A percentile compares a stretch with the other conserved stretches of the same genome.
Evolutionary conservation across 257 asterid genomes (phyloP).

Genomic region (Solanum pimpinellifolium): DNA sequence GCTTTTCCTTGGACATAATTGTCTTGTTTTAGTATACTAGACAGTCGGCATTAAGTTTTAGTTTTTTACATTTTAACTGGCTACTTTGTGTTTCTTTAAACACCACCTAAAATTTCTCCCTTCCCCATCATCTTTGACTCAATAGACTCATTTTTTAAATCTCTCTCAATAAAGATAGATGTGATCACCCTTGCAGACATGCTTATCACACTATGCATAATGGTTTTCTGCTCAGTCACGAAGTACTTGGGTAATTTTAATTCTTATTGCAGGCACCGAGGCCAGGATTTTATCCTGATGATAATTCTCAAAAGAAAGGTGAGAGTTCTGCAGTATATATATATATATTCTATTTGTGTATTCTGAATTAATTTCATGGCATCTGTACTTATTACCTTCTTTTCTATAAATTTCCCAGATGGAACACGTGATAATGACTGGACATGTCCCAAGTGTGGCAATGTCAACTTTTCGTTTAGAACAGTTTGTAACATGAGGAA

Average conservation of each 20-base stretch:
- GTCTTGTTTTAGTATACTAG: not conserved
- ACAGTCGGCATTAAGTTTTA: not conserved
- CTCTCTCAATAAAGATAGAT: not conserved
- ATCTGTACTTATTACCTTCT: not conserved
- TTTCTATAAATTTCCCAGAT: constrained; percentile 27
- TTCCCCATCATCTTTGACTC: not conserved
- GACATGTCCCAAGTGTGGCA: constrained; percentile 89
- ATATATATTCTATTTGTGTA: not conserved
- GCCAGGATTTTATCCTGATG: constrained; percentile 59
- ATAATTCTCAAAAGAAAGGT: constrained; percentile 46
- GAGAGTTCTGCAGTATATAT: constrained; percentile 15
- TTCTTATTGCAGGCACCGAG: constrained; percentile 49
- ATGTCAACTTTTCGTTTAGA: constrained; percentile 77
- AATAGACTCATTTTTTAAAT: not conserved
- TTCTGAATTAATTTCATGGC: not conserved
- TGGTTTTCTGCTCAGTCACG: not conserved
- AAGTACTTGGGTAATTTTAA: not conserved
- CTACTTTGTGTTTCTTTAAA: not conserved
- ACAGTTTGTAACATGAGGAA: constrained; percentile 90
- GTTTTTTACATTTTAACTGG: not conserved
- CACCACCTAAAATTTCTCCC: not conserved
- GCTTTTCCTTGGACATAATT: not conserved
- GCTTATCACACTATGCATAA: not conserved
- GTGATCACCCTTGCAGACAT: not conserved
- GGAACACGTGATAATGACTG: constrained; percentile 86